Evolutionary conservation across 1,284 basidiomycete species (phyloP).

Genomic region (Tilletia indica): DNA sequence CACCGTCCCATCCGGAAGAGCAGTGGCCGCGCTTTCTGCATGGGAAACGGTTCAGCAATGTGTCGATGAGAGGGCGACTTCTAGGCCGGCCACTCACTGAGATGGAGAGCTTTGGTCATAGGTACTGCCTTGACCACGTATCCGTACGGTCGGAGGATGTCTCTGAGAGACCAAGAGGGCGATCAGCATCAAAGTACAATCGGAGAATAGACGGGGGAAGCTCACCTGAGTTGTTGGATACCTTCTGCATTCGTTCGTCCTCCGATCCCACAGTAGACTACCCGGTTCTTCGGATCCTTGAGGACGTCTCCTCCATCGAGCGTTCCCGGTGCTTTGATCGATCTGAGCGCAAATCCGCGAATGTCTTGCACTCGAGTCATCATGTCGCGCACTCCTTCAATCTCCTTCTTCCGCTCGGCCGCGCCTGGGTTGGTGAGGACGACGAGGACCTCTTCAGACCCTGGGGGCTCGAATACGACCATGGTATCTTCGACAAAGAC

Average conservation of each 20-base stretch:
- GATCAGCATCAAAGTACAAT: background rate
- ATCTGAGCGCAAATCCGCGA: background rate
- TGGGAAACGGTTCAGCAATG: background rate
- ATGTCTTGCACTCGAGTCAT: background rate
- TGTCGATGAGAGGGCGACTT: background rate
- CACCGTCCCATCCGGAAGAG: constrained; percentile 30
- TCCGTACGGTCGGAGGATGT: constrained; percentile 11
- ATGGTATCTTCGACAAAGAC: constrained; percentile 32
- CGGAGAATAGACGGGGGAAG: background rate
- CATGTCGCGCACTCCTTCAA: background rate
- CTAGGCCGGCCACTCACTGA: constrained; percentile 23
- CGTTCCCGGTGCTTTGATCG: constrained; percentile 25
- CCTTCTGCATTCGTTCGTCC: constrained; percentile 25
- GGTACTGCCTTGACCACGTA: constrained; percentile 24
- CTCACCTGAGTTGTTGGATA: constrained; percentile 22
- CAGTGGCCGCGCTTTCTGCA: constrained; percentile 29
- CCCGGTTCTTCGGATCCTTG: constrained; percentile 19
- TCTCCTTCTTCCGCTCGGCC: constrained; percentile 20
- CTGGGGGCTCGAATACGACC: constrained; percentile 17
- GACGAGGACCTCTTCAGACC: background rate
- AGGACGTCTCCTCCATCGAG: constrained; percentile 33
- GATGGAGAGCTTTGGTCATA: constrained; percentile 30
- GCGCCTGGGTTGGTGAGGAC: constrained; percentile 23
- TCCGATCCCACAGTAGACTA: constrained; percentile 25
- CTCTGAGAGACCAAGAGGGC: background rate